These are phyloP conservation scores for Ensete ventricosum DNA, from an alignment of 176 grass and related monocot genomes.

Conservation along the genomic window DNA sequence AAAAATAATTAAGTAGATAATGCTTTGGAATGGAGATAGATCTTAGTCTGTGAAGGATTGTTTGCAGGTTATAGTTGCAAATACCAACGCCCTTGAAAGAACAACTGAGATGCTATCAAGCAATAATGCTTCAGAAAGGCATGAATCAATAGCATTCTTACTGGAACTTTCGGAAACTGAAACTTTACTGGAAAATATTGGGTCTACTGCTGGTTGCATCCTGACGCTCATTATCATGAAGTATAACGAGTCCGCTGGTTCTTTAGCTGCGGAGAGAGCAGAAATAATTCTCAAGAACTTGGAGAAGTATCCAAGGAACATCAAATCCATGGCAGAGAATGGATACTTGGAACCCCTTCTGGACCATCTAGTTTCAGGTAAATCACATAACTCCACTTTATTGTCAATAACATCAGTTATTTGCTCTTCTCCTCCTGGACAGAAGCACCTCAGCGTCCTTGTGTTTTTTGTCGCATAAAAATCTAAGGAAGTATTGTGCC, in stretches of 20 bases:
- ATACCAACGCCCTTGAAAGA: conserved; percentile 55
- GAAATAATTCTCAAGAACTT: conserved; percentile 56
- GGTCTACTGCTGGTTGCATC: conserved; percentile 45
- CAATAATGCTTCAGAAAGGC: conserved; percentile 38
- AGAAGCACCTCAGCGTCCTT: too few relatives aligned
- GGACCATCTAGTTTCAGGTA: conserved; percentile 71
- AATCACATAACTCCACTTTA: neutral
- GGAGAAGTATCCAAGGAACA: conserved; percentile 69
- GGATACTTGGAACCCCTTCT: conserved; percentile 82
- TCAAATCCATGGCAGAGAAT: conserved; percentile 84
- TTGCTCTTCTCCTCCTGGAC: too few relatives aligned
- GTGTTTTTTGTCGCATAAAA: too few relatives aligned
- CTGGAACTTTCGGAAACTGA: conserved; percentile 65
- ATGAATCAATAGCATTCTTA: conserved; percentile 57
- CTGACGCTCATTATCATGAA: conserved; percentile 72
- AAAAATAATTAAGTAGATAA: too few relatives aligned
- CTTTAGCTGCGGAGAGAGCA: conserved; percentile 41
- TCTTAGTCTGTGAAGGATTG: neutral
- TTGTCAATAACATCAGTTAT: too few relatives aligned
- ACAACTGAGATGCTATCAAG: conserved; percentile 54
- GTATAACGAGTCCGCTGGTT: conserved; percentile 56
- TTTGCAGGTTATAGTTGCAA: conserved; percentile 66
- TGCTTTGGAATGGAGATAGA: neutral
- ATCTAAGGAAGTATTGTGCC: too few relatives aligned
- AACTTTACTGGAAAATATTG: conserved; percentile 46